These are phyloP conservation scores for Epichloe aotearoae DNA, from an alignment of 2,329 filamentous ascomycete species.

Conservation along the genomic window DNA sequence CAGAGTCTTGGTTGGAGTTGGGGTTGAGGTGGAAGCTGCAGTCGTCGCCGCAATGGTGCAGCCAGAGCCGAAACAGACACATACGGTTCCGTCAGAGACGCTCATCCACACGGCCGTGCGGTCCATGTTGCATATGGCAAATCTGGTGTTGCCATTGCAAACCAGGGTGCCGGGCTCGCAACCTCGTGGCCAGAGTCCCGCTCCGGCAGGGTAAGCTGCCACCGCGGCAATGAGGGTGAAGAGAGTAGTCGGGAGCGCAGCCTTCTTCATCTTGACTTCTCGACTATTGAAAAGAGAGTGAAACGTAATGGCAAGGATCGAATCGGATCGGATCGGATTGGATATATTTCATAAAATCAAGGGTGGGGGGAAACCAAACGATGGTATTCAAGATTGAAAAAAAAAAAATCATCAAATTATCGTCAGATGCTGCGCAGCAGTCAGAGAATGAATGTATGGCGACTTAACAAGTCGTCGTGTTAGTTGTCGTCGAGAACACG, in stretches of 20 bases:
- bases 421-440: neutral
- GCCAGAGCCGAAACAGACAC: neutral
- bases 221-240: neutral
- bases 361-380: neutral
- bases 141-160: slow-evolving; percentile 1
- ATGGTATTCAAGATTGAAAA: neutral
- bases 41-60: neutral
- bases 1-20: no score
- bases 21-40: neutral
- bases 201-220: slow-evolving; percentile 1
- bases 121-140: neutral
- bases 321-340: neutral
- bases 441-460: neutral
- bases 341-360: neutral
- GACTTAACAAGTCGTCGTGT: neutral
- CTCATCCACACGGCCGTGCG: neutral
- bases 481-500: neutral
- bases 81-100: neutral
- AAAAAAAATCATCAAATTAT: neutral
- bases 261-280: neutral
- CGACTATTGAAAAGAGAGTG: neutral
- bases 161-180: slow-evolving; percentile 1
- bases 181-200: neutral
- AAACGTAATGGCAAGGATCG: neutral
- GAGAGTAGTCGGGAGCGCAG: neutral